These are phyloP conservation scores for Stagonosporopsis vannaccii DNA, from an alignment of 2,329 filamentous ascomycete genomes.

Conservation along the genomic window DNA sequence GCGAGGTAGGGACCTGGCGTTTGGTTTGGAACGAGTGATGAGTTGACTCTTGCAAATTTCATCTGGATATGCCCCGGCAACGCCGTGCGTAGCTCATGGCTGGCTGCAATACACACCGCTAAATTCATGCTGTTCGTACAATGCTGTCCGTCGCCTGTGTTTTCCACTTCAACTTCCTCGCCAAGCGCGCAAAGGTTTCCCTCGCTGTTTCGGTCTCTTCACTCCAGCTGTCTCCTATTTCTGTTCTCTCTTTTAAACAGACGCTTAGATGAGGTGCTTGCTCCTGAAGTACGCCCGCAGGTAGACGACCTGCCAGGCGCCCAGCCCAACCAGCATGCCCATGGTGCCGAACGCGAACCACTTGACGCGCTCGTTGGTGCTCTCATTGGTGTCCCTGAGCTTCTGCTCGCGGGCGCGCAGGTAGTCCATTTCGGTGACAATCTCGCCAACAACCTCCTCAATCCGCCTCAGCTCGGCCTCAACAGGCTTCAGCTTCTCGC, in stretches of 20 bases:
- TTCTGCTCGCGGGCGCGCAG: conserved; percentile 89
- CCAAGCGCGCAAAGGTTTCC: neutral
- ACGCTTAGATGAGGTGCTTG: conserved; percentile 59
- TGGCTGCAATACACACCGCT: conserved; percentile 8
- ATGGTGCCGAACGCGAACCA: conserved; percentile 97
- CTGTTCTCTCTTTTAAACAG: neutral
- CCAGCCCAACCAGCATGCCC: conserved; percentile 85
- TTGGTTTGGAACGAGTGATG: neutral
- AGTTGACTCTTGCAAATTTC: conserved; percentile 5
- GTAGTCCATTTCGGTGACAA: conserved; percentile 96
- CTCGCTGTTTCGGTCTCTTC: neutral
- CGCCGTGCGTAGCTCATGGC: conserved; percentile 14
- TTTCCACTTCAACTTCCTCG: neutral
- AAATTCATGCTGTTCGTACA: conserved; percentile 21
- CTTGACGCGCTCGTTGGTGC: conserved; percentile 97
- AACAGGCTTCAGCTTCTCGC: conserved; percentile 96
- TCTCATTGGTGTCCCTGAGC: conserved; percentile 98
- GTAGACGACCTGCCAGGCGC: conserved; percentile 98
- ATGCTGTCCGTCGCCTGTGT: conserved; percentile 3
- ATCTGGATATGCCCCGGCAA: conserved; percentile 18
- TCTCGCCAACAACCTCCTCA: conserved; percentile 87
- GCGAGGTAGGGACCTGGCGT: no score
- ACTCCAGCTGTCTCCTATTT: neutral
- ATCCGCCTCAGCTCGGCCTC: conserved; percentile 93
- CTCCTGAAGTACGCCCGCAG: conserved; percentile 88